These are phyloP conservation scores for Diplosphaera chodatii DNA, from an alignment of 139 green algal species.

Conservation along the genomic window DNA sequence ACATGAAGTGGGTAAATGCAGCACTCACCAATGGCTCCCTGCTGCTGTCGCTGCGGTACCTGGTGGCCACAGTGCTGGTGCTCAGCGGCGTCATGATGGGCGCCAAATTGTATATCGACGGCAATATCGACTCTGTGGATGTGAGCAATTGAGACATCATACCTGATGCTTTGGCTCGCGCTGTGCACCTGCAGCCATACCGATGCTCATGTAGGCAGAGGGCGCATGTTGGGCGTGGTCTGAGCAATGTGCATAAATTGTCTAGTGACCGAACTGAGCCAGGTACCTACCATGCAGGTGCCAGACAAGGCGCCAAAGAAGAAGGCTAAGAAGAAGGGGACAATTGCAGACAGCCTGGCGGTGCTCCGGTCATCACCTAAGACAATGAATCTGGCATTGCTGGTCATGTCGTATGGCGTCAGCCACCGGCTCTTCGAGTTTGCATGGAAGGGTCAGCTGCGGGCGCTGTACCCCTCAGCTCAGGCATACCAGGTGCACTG, in stretches of 20 bases:
- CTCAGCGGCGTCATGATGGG: constrained; percentile 54
- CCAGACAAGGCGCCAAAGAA: constrained; percentile 3
- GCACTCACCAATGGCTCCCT: constrained; percentile 15
- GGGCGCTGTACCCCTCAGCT: constrained; percentile 60
- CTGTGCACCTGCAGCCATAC: not conserved
- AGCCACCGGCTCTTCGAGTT: constrained; percentile 81
- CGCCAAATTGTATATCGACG: constrained; percentile 46
- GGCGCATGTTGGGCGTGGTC: no score
- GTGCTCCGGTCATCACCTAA: constrained; percentile 51
- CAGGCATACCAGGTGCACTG: constrained; percentile 53
- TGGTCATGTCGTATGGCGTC: constrained; percentile 71
- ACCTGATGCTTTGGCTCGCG: no score
- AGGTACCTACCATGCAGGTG: not conserved
- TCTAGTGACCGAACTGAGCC: no score
- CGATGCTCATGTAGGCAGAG: no score
- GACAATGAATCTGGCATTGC: constrained; percentile 66
- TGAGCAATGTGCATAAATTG: no score
- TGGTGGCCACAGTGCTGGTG: constrained; percentile 49
- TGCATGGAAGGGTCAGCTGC: constrained; percentile 82
- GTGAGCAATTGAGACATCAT: not conserved
- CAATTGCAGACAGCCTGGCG: constrained; percentile 45
- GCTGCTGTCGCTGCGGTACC: constrained; percentile 34
- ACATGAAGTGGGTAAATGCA: constrained; percentile 54
- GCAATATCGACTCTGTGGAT: not conserved
- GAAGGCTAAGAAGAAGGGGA: constrained; percentile 61